phyloP scores from a whole-genome alignment of 371 early-diverging fungal genomes.

The Circinella umbellata region DNA sequence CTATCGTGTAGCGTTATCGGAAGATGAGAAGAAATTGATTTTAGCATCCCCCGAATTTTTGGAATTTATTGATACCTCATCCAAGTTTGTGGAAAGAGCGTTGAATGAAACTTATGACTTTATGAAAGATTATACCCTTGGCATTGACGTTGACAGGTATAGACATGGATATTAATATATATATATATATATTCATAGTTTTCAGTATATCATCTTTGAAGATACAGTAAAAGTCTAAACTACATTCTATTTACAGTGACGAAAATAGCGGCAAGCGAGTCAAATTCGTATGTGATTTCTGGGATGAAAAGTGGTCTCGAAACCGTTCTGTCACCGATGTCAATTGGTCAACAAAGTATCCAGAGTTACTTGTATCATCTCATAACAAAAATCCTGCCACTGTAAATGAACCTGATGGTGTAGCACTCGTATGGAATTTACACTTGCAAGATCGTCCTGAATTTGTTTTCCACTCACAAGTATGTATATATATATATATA shows the following conservation, averaged over 20 bases:
- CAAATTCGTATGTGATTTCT: slow-evolving; percentile 74
- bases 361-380: slow-evolving; percentile 85
- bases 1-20: slow-evolving; percentile 69
- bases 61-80: slow-evolving; percentile 85
- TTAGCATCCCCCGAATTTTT: slow-evolving; percentile 76
- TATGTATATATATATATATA: slow-evolving; percentile 33
- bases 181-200: no score
- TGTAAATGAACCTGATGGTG: slow-evolving; percentile 92
- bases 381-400: slow-evolving; percentile 90
- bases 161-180: no score
- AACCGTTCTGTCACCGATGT: slow-evolving; percentile 90
- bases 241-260: slow-evolving; percentile 39
- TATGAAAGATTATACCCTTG: slow-evolving; percentile 92
- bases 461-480: slow-evolving; percentile 90
- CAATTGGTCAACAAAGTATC: slow-evolving; percentile 91
- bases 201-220: no score
- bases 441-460: slow-evolving; percentile 91
- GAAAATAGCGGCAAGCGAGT: slow-evolving; percentile 73
- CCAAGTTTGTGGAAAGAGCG: slow-evolving; percentile 90
- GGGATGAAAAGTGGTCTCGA: slow-evolving; percentile 82
- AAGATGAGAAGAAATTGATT: slow-evolving; percentile 78
- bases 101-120: slow-evolving; percentile 90
- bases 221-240: no score
- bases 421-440: slow-evolving; percentile 93
- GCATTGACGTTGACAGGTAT: slow-evolving; percentile 65